Conservation (phyloP, 345 rosid species). For the Draba incana region DNA sequence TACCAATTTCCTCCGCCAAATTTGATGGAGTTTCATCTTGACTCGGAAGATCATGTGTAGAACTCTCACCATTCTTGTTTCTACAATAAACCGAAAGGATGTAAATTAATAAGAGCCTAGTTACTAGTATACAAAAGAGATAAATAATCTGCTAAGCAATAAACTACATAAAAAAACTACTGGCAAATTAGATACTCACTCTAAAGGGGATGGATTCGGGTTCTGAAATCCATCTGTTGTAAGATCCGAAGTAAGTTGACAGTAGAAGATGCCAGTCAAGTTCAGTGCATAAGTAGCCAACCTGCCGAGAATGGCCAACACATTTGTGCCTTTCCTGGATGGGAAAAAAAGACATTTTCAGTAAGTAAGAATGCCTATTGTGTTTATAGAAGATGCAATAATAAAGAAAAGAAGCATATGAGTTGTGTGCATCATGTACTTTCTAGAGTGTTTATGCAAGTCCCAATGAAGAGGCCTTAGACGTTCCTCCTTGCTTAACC, state of each 20-base stretch:
- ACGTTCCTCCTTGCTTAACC: slow-evolving; percentile 62
- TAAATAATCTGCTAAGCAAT: slow-evolving; percentile 6
- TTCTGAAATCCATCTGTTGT: slow-evolving; percentile 47
- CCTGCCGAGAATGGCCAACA: slow-evolving; percentile 65
- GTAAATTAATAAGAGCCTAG: slow-evolving; percentile 13
- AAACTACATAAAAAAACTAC: slow-evolving; percentile 14
- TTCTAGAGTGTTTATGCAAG: slow-evolving; percentile 73
- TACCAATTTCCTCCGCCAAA: slow-evolving; percentile 40
- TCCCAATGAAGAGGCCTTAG: slow-evolving; percentile 90
- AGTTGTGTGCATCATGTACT: slow-evolving; percentile 46
- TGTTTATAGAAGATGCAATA: slow-evolving; percentile 17
- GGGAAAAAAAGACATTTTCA: not conserved
- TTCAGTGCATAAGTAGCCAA: slow-evolving; percentile 70
- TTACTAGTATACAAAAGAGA: slow-evolving; percentile 18
- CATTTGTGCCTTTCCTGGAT: slow-evolving; percentile 67
- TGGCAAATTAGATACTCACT: slow-evolving; percentile 55
- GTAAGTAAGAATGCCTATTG: slow-evolving; percentile 17
- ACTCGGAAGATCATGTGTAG: slow-evolving; percentile 30
- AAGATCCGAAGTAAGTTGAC: slow-evolving; percentile 53
- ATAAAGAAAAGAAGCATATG: not conserved
- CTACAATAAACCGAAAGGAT: slow-evolving; percentile 47
- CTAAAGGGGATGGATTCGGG: slow-evolving; percentile 43
- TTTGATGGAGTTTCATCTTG: slow-evolving; percentile 42
- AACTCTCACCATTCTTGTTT: slow-evolving; percentile 42
- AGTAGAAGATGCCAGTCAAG: slow-evolving; percentile 77